Base-by-base conservation (phyloP, 2,329 filamentous ascomycete genomes). In the Pyrenophora teres region DNA sequence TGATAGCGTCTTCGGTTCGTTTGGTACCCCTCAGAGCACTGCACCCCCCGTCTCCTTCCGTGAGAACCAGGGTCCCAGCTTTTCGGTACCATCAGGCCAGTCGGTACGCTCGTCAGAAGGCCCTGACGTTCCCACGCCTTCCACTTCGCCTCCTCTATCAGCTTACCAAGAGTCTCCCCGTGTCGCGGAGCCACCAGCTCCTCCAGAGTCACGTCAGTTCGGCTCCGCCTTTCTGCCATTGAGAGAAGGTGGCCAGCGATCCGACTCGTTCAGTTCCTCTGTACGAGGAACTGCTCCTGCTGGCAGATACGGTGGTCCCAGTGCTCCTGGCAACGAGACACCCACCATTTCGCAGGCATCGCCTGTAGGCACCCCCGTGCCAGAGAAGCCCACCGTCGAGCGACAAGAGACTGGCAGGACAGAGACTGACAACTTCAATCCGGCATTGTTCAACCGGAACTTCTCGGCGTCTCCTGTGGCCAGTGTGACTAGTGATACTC, bases 1-100 rank as follows among this genome's bases (percentile, higher is more conserved):
- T 72, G 90, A 96, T 69, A 92, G 88, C 65, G 86, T 96, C 38
- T 96, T 96, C 73, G 91, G 91, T 2, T 80, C 87, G 1, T 86
- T 86, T 63, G 76, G 77, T 13, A 63, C 75, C 32, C 70, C 77
- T 10, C 75, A 75, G 56, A 69, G 76, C 48, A 68, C 71, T 39
- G 77, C 78, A 18, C 80, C 81, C 13, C 80, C 83, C 8, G 84
- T 83, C 10, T 84, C 84, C 5, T 89, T 90, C 76, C 81, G 84
- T 65, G 69, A 73, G 48, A 64, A 46, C 40, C 62, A 71, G 42
- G 65, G 65, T 4, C 70, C 73, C 9, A 64, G 64, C 16, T 75
- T 75, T 46, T 73, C 74, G 37, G 70, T 64, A 10, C 73, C 78
- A 53, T 72, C 78, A 50, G 70, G 70, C 56, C 69, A 71, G 19